Evolutionary conservation across 1,284 basidiomycete species (phyloP).

Genomic region (Meripilus lineatus): DNA sequence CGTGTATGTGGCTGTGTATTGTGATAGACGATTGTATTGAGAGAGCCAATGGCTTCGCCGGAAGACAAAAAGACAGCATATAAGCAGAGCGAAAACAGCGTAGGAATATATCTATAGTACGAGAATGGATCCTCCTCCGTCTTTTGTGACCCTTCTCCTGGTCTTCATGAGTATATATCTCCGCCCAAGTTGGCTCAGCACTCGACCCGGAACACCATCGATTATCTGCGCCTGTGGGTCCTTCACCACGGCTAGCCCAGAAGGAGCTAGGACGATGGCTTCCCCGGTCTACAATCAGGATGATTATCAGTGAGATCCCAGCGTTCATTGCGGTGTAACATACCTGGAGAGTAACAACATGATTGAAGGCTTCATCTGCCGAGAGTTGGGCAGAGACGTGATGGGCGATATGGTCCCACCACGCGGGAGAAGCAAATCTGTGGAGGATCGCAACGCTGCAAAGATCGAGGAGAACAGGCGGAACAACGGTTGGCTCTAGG

Average conservation of each 20-base stretch:
- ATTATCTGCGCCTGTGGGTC: neutral
- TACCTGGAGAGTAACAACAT: slow-evolving; percentile 61
- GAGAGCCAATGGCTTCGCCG: too few species aligned
- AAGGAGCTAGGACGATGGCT: slow-evolving; percentile 59
- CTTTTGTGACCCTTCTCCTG: slow-evolving; percentile 50
- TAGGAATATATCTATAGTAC: slow-evolving; percentile 33
- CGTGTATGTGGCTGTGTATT: too few species aligned
- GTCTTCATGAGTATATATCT: slow-evolving; percentile 57
- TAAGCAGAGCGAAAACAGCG: too few species aligned
- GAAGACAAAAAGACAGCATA: too few species aligned
- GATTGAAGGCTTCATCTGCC: slow-evolving; percentile 54
- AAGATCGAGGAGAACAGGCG: slow-evolving; percentile 62
- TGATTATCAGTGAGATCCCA: neutral
- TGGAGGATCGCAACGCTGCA: slow-evolving; percentile 62
- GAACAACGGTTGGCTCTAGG: slow-evolving; percentile 72
- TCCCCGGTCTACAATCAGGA: slow-evolving; percentile 49
- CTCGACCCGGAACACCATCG: slow-evolving; percentile 9
- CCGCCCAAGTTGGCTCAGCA: slow-evolving; percentile 43
- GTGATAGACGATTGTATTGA: too few species aligned
- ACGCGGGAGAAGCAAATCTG: slow-evolving; percentile 67
- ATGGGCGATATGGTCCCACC: slow-evolving; percentile 64
- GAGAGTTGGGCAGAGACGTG: slow-evolving; percentile 63
- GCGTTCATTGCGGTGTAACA: slow-evolving; percentile 8
- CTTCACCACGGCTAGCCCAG: slow-evolving; percentile 41
- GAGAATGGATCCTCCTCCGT: slow-evolving; percentile 61